These are phyloP conservation scores for Gynandropsis gynandra DNA, from an alignment of 345 rosid species.

Conservation along the genomic window DNA sequence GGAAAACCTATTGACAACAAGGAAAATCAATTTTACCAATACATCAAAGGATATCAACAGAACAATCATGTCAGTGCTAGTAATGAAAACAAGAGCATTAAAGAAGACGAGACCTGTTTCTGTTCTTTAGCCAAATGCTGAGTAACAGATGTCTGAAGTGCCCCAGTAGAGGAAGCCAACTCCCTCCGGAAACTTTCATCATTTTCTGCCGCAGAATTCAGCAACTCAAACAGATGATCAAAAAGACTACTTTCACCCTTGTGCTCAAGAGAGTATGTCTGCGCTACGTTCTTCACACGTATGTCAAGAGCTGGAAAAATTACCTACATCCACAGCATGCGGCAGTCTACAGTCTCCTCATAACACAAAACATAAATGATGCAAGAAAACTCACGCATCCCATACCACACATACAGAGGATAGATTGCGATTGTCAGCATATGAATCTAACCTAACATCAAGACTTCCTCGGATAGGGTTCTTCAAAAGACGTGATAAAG, in stretches of 20 bases:
- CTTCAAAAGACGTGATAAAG: not conserved
- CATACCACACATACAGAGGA: slow-evolving; percentile 10
- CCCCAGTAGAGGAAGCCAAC: slow-evolving; percentile 83
- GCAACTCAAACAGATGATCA: slow-evolving; percentile 70
- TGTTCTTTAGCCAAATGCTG: slow-evolving; percentile 98
- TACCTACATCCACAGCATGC: slow-evolving; percentile 44
- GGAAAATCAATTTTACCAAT: not conserved
- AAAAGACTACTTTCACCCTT: slow-evolving; percentile 82
- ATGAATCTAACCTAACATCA: not conserved
- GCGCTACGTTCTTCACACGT: slow-evolving; percentile 95
- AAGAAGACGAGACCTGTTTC: slow-evolving; percentile 53
- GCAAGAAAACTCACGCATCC: not conserved
- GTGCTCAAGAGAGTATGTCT: slow-evolving; percentile 88
- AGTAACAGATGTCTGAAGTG: slow-evolving; percentile 79
- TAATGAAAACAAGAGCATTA: slow-evolving; percentile 7
- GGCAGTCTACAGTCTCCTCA: slow-evolving; percentile 16
- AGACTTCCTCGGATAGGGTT: not conserved
- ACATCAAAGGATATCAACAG: slow-evolving; percentile 14
- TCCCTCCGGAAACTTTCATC: slow-evolving; percentile 79
- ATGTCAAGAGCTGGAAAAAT: slow-evolving; percentile 94
- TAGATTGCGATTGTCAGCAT: slow-evolving; percentile 8
- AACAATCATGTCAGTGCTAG: slow-evolving; percentile 4
- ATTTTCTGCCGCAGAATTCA: slow-evolving; percentile 45
- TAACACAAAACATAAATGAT: not conserved
- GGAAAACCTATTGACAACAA: slow-evolving; percentile 49